phyloP scores from a whole-genome alignment of 1,284 basidiomycete species.

The Sporisorium exsertum region DNA sequence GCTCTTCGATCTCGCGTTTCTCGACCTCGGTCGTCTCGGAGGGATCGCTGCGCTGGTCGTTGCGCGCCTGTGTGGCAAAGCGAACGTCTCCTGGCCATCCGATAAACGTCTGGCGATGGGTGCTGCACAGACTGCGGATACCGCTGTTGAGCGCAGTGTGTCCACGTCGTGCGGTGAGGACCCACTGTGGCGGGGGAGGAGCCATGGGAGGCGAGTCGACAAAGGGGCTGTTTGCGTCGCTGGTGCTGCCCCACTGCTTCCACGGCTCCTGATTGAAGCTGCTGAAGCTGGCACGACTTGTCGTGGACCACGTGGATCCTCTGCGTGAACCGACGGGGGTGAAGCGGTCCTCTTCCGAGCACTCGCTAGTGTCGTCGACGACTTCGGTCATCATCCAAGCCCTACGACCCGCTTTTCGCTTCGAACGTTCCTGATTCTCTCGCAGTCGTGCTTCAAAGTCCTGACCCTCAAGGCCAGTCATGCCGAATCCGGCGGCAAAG shows the following conservation, averaged over 20 bases:
- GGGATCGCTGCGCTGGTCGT: constrained; percentile 60
- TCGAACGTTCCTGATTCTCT: constrained; percentile 64
- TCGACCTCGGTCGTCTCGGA: constrained; percentile 60
- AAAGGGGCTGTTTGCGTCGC: constrained; percentile 49
- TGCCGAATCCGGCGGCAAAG: constrained; percentile 51
- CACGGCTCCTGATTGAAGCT: constrained; percentile 50
- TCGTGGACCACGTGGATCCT: constrained; percentile 49
- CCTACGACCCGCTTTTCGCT: constrained; percentile 55
- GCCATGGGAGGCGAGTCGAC: constrained; percentile 38
- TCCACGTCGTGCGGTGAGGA: constrained; percentile 82
- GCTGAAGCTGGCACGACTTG: constrained; percentile 53
- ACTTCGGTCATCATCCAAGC: constrained; percentile 66
- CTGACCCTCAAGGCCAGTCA: constrained; percentile 46
- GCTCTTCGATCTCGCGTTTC: constrained; percentile 59
- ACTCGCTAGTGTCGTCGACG: constrained; percentile 61
- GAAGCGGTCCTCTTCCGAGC: constrained; percentile 62
- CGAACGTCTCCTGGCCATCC: constrained; percentile 93
- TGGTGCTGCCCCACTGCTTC: constrained; percentile 43
- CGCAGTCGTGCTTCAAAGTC: constrained; percentile 61
- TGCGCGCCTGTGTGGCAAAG: constrained; percentile 57
- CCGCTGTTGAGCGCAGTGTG: constrained; percentile 96
- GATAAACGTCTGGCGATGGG: constrained; percentile 89
- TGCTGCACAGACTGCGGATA: constrained; percentile 82
- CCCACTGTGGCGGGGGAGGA: constrained; percentile 74
- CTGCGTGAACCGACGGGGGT: constrained; percentile 61